Percentiles rank a stretch among this genome's conserved stretches.
These are phyloP conservation scores for Aphanomyces euteiches DNA, from an alignment of 352 stramenopile genomes.

Conservation along the genomic window DNA sequence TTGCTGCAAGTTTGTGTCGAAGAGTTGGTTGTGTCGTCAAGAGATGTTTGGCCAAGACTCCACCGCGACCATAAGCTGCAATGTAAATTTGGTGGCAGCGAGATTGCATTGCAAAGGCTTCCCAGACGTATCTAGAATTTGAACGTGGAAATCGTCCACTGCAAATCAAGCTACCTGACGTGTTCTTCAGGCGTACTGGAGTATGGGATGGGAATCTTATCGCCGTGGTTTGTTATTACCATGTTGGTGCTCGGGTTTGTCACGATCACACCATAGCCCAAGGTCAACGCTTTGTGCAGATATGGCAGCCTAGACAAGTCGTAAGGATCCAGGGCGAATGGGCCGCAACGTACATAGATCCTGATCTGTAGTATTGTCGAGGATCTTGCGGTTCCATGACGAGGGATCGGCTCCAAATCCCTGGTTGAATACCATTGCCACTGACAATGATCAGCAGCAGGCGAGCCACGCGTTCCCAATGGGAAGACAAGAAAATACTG, in stretches of 20 bases:
- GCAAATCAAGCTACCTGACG: slow-evolving; percentile 37
- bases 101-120: slow-evolving; percentile 67
- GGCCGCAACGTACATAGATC: slow-evolving; percentile 51
- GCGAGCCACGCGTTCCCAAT: slow-evolving; percentile 76
- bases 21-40: slow-evolving; percentile 65
- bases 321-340: background rate
- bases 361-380: slow-evolving; percentile 80
- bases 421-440: slow-evolving; percentile 79
- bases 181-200: slow-evolving; percentile 75
- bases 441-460: slow-evolving; percentile 75
- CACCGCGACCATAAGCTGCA: slow-evolving; percentile 67
- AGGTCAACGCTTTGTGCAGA: slow-evolving; percentile 68
- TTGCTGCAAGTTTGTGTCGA: slow-evolving; percentile 57
- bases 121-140: slow-evolving; percentile 60
- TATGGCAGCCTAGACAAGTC: slow-evolving; percentile 51
- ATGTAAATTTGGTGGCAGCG: slow-evolving; percentile 77
- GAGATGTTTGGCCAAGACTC: slow-evolving; percentile 67
- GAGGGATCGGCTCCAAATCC: slow-evolving; percentile 81
- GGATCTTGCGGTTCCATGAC: slow-evolving; percentile 68
- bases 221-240: slow-evolving; percentile 50
- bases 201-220: slow-evolving; percentile 73
- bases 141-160: background rate
- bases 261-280: slow-evolving; percentile 78
- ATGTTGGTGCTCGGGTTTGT: slow-evolving; percentile 79
- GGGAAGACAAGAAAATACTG: slow-evolving; percentile 78